Evolutionary conservation across 768 basidiomycete species (phyloP).

Genomic region (Suillus luteus): DNA sequence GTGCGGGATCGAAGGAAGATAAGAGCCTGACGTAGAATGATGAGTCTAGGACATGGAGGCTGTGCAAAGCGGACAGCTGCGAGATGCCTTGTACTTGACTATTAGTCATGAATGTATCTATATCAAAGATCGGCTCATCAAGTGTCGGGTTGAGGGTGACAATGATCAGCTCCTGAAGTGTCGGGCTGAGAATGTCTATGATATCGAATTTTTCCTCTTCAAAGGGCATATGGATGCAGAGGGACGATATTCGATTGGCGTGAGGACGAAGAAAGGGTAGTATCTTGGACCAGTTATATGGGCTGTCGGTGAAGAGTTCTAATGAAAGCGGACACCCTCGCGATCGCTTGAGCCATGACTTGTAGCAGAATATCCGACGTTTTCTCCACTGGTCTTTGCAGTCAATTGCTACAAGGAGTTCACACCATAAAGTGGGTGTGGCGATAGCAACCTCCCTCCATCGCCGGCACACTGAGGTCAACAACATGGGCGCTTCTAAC

Average conservation of each 20-base stretch:
- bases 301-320: conserved; percentile 10
- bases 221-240: neutral
- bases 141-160: too few species aligned
- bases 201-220: too few species aligned
- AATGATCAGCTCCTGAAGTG: conserved; percentile 20
- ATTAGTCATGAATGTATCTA: too few species aligned
- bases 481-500: conserved; percentile 36
- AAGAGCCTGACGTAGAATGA: conserved; percentile 9
- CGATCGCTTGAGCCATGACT: conserved; percentile 15
- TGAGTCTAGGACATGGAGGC: conserved; percentile 16
- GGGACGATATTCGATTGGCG: conserved; percentile 8
- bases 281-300: neutral
- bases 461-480: conserved; percentile 42
- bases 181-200: conserved; percentile 11
- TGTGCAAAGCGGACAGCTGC: conserved; percentile 11
- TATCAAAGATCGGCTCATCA: too few species aligned
- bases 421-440: conserved; percentile 50
- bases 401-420: conserved; percentile 29
- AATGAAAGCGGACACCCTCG: conserved; percentile 22
- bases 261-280: conserved; percentile 20
- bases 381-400: too few species aligned
- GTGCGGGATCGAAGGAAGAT: conserved; percentile 14
- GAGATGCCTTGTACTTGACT: conserved; percentile 8
- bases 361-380: conserved; percentile 15
- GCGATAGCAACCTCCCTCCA: conserved; percentile 44